Evolutionary conservation across 768 basidiomycete genomes (phyloP), one percentile per base, ranked within the genome.

Genomic region (Amanita fuliginea): DNA sequence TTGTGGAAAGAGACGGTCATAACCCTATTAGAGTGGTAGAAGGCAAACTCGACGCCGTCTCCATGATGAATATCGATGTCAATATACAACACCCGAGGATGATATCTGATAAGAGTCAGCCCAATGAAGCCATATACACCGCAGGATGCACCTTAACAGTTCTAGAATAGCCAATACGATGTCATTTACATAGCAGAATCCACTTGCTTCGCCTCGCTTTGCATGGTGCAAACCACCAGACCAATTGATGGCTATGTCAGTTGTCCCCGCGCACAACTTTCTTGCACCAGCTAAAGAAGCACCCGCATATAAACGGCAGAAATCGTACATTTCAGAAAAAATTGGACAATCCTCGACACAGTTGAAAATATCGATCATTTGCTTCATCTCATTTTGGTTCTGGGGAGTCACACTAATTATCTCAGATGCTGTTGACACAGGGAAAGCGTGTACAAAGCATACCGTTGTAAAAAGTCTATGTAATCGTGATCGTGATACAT

Each of bases 51-150:
- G 2, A 99, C 96, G 19, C 95, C 95, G 59, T 99, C 95, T 6
- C 95, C 95, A 57, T 99, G 95, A 64, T 99, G 95, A 49, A 98
- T 97, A 61, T 99, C 95, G 55, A 99, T 99, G 68, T 99, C 95
- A 57, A 99, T 92, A 63, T 99, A 99, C 6, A 99, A 72, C 3
- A 99, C 95, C 14, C 95, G 82, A 6, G 95, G 86, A 56, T 93
- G 88, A 60, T 87, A 83, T 61, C 95, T 97, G 53, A 21, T 2
- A 45, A 28, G 22, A 22, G 26, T 51, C 47, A 33, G 40, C 19
- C 42, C 24, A 46, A 34, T 26, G 32, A 8, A 30, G 2, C 19
- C n/a, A 9, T 46, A 4, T 30, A 1, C 49, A 24, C 19, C 26
- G 10, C 40, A 28, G 19, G 22, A 63, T 66, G 53, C 55, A 89